Conservation (phyloP, 148 eudicot genomes). For the Arbutus unedo region DNA sequence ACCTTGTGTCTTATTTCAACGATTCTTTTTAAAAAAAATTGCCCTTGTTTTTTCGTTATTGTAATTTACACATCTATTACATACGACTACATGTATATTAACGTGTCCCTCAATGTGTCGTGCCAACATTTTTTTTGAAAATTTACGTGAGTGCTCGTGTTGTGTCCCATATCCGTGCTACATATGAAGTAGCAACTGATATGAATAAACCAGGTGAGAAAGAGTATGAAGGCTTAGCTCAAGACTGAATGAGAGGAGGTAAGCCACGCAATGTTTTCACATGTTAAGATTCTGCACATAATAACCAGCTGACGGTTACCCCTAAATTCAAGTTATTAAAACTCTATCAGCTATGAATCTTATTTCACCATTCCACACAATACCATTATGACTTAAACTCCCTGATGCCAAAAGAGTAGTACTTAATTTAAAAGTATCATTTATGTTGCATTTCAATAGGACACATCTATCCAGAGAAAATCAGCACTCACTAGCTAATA, state of each 20-base stretch:
- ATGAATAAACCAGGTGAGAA: not conserved
- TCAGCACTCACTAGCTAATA: not conserved
- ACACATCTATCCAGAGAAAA: not conserved
- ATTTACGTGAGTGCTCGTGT: no score
- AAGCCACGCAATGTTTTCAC: not conserved
- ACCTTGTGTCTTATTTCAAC: no score
- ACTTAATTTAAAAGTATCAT: not conserved
- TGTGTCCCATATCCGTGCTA: no score
- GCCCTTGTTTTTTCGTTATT: no score
- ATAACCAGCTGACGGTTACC: slow-evolving; percentile 6
- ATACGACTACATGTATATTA: no score
- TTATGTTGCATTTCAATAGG: not conserved
- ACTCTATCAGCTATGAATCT: not conserved
- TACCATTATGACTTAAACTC: not conserved
- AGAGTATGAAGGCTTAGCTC: not conserved
- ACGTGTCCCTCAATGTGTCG: no score
- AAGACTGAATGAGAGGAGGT: not conserved
- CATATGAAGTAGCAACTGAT: not conserved
- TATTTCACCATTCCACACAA: not conserved
- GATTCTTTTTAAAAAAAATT: no score
- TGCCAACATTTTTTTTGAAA: no score
- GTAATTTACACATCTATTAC: no score
- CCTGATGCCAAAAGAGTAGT: not conserved
- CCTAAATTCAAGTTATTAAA: not conserved
- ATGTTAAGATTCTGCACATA: not conserved